Percentiles rank a stretch among this genome's conserved stretches.
Evolutionary conservation across 2,329 filamentous ascomycete genomes (phyloP).

Genomic region (Sporothrix globosa): DNA sequence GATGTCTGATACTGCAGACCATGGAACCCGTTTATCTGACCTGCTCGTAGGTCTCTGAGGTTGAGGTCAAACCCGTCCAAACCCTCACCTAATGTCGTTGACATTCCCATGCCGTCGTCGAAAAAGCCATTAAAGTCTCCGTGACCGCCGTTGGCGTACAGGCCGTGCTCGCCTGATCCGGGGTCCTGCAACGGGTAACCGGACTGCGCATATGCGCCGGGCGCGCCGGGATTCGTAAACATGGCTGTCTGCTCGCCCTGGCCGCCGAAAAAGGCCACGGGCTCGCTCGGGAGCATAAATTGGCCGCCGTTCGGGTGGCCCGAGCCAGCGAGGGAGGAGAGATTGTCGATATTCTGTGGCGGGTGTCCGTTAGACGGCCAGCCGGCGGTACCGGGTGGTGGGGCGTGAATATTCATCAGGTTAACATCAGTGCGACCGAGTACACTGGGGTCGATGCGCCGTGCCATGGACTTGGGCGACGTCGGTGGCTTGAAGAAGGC

Average conservation of each 20-base stretch:
- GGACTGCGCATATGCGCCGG: not conserved
- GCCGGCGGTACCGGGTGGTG: not conserved
- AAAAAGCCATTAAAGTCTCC: slow-evolving; percentile 15
- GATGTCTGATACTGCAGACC: not conserved
- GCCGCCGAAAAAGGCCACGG: not conserved
- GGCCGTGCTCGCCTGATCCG: not conserved
- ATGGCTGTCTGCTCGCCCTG: slow-evolving; percentile 11
- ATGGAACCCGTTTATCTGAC: slow-evolving; percentile 20
- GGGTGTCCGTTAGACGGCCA: slow-evolving; percentile 25
- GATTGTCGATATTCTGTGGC: not conserved
- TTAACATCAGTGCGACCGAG: slow-evolving; percentile 55
- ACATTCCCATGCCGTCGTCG: slow-evolving; percentile 17
- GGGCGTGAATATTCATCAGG: slow-evolving; percentile 30
- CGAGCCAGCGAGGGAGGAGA: not conserved
- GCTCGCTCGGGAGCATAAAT: slow-evolving; percentile 27
- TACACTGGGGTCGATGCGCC: slow-evolving; percentile 53
- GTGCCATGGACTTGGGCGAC: slow-evolving; percentile 44
- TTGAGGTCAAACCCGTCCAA: slow-evolving; percentile 9
- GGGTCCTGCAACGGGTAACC: slow-evolving; percentile 22
- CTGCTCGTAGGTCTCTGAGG: slow-evolving; percentile 1
- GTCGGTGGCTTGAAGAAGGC: slow-evolving; percentile 44
- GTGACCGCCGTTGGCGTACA: slow-evolving; percentile 21
- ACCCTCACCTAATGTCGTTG: slow-evolving; percentile 9
- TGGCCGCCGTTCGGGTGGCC: not conserved
- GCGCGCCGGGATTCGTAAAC: slow-evolving; percentile 1